Conservation (phyloP, 495 filamentous ascomycete genomes). For the Xylaria castorea region DNA sequence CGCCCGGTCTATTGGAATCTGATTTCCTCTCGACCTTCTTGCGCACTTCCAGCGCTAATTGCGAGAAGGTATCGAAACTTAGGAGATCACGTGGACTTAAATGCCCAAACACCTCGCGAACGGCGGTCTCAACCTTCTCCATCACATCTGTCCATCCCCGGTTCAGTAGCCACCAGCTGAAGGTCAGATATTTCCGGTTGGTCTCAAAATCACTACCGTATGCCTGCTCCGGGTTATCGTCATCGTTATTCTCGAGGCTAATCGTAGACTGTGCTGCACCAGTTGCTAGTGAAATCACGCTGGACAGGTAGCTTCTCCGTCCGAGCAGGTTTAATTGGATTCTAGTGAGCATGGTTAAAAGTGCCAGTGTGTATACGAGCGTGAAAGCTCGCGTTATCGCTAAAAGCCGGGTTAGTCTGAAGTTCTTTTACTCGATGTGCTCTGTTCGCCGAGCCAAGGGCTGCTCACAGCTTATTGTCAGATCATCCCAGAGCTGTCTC, state of each 20-base stretch:
- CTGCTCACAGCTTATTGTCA: slow-evolving; percentile 88
- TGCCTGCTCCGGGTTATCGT: slow-evolving; percentile 76
- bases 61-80: slow-evolving; percentile 74
- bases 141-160: slow-evolving; percentile 84
- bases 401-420: slow-evolving; percentile 50
- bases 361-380: slow-evolving; percentile 85
- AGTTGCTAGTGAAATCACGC: slow-evolving; percentile 84
- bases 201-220: slow-evolving; percentile 93
- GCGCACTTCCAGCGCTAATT: slow-evolving; percentile 78
- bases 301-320: slow-evolving; percentile 91
- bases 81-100: slow-evolving; percentile 89
- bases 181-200: slow-evolving; percentile 90
- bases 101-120: slow-evolving; percentile 83
- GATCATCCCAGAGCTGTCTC: slow-evolving; percentile 93
- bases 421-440: background rate
- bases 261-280: slow-evolving; percentile 70
- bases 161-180: slow-evolving; percentile 98
- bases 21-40: slow-evolving; percentile 81
- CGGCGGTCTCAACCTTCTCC: slow-evolving; percentile 77
- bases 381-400: slow-evolving; percentile 91
- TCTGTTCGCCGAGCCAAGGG: background rate
- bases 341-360: slow-evolving; percentile 90
- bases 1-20: slow-evolving; percentile 64
- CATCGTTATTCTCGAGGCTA: slow-evolving; percentile 86
- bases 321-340: slow-evolving; percentile 98